phyloP scores from a whole-genome alignment of 306 rosid species.

The Rubus idaeus region DNA sequence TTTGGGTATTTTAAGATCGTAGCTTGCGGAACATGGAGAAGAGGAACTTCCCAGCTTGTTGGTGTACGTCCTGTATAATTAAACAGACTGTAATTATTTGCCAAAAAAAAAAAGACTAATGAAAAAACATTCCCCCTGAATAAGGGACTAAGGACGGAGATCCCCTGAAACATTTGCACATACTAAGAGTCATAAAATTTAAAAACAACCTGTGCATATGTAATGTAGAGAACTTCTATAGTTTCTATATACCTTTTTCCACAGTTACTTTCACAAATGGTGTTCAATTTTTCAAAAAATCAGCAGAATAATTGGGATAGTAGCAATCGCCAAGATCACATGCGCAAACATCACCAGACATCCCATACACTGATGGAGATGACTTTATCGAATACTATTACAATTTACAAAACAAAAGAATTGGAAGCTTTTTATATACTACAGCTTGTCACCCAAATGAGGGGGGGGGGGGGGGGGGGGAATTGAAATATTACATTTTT shows the following conservation, averaged over 20 bases:
- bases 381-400: background rate
- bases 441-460: slow-evolving; percentile 3
- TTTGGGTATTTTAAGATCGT: slow-evolving; percentile 1
- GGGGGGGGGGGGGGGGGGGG: slow-evolving; percentile 18
- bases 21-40: background rate
- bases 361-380: background rate
- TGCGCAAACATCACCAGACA: background rate
- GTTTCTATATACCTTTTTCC: background rate
- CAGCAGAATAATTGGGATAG: background rate
- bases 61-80: background rate
- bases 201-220: background rate
- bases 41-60: background rate
- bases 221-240: background rate
- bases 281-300: background rate
- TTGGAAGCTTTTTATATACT: background rate
- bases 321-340: background rate
- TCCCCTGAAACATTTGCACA: background rate
- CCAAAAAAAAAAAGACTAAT: no score
- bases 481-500: slow-evolving; percentile 15
- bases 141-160: background rate
- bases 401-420: background rate
- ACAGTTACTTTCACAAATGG: background rate
- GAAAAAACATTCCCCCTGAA: background rate
- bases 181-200: background rate
- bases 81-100: slow-evolving; percentile 1